phyloP scores from a whole-genome alignment of 2,329 filamentous ascomycete genomes.

The Pseudogymnoascus sp. region DNA sequence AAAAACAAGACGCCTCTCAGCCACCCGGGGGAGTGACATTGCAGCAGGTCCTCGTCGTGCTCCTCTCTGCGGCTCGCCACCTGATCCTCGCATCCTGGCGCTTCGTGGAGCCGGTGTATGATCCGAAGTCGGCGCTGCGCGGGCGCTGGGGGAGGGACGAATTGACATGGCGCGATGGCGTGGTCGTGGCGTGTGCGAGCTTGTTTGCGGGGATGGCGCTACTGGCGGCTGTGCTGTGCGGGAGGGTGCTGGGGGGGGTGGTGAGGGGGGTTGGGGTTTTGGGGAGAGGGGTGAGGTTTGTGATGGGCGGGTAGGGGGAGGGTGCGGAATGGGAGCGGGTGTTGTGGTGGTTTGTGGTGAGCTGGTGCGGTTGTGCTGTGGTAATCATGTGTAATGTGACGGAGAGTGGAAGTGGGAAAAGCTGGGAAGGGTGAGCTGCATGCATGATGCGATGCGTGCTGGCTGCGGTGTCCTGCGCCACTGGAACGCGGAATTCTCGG shows the following conservation, averaged over 20 bases:
- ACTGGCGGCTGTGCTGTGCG: slow-evolving; percentile 12
- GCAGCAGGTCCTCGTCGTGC: neutral
- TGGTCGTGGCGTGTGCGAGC: slow-evolving; percentile 22
- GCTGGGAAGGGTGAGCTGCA: neutral
- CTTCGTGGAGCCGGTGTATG: slow-evolving; percentile 33
- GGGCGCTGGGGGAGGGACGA: slow-evolving; percentile 17
- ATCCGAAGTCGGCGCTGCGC: slow-evolving; percentile 20
- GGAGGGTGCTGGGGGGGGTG: slow-evolving; percentile 9
- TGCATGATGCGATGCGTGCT: neutral
- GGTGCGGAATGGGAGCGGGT: too few species aligned
- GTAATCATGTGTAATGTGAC: neutral
- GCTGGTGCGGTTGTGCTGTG: too few species aligned
- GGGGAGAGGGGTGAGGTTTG: too few species aligned
- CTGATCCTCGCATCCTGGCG: slow-evolving; percentile 23
- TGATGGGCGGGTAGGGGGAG: too few species aligned
- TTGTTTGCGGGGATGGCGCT: slow-evolving; percentile 24
- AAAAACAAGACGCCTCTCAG: too few species aligned
- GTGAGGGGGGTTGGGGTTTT: too few species aligned
- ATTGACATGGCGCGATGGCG: slow-evolving; percentile 23
- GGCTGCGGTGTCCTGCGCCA: neutral
- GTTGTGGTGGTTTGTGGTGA: too few species aligned
- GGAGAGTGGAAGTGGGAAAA: neutral
- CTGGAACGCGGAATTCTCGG: neutral
- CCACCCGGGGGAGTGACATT: neutral
- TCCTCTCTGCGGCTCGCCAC: neutral